phyloP scores from a whole-genome alignment of 306 rosid genomes.

The Trifolium dubium region DNA sequence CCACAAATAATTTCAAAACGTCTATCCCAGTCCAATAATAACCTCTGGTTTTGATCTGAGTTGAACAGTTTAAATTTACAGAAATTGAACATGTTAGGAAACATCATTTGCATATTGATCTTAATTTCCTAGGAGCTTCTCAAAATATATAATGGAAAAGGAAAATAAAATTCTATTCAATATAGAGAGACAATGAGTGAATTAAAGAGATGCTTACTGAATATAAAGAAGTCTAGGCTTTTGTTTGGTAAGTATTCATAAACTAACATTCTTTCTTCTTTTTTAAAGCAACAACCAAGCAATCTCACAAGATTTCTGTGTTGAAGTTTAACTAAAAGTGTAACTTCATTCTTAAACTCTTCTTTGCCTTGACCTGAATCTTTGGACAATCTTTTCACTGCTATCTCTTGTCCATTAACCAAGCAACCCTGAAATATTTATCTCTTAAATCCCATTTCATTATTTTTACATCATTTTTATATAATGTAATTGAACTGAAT shows the following conservation, averaged over 20 bases:
- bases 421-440: slow-evolving; percentile 50
- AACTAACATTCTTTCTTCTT: slow-evolving; percentile 1
- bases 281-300: slow-evolving; percentile 43
- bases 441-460: background rate
- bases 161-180: no score
- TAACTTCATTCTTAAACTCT: slow-evolving; percentile 49
- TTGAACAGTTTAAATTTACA: background rate
- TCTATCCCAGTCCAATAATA: slow-evolving; percentile 35
- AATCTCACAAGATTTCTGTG: slow-evolving; percentile 46
- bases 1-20: slow-evolving; percentile 45
- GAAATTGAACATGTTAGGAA: background rate
- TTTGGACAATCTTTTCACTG: slow-evolving; percentile 51
- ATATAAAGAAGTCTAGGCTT: slow-evolving; percentile 39
- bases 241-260: background rate
- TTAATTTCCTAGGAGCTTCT: background rate
- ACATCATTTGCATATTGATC: background rate
- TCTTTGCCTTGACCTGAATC: slow-evolving; percentile 43
- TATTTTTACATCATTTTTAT: slow-evolving; percentile 2
- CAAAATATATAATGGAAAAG: background rate
- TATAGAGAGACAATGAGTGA: background rate
- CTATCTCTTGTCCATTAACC: slow-evolving; percentile 52
- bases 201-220: slow-evolving; percentile 32
- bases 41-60: slow-evolving; percentile 29
- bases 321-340: slow-evolving; percentile 41
- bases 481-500: background rate